Evolutionary conservation across 2,329 filamentous ascomycete genomes (phyloP), one percentile per base, ranked within the genome.

Genomic region (Tolypocladium amazonense): DNA sequence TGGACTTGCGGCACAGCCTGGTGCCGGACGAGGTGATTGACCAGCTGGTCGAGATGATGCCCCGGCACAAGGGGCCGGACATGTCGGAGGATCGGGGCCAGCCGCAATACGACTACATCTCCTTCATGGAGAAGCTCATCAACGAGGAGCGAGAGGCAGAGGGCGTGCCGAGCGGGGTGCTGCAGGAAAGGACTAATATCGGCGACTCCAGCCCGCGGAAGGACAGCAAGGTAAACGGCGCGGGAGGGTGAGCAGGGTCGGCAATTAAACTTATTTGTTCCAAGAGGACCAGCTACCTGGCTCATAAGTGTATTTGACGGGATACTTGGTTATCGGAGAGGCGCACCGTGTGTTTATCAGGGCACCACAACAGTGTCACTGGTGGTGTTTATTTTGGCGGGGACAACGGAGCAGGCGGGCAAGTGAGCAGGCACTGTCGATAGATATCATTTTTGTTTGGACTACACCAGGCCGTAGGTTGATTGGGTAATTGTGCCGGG

Each of bases 11-110:
- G 61, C 94, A 99, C 75, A 94, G 89, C 50, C 83, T 99, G 45
- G 95, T 99, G 43, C 94, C 94, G 0, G 94, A 99, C 70, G 93
- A 97, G 70, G 89, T 99, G 64, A 97, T 99, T 69, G 92, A 97
- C 63, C 90, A 96, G 73, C 81, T 99, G 56, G 81, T 94, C 58
- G 83, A 89, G 68, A 90, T 90, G 57, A 96, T 99, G 82, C 94
- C 94, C 0, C 71, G 78, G 58, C 92, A 97, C 72, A 84, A 81
- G 57, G 94, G 93, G 0, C 91, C 92, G 2, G 92, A 97, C 73
- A 82, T 93, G 74, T 85, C 90, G 60, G 86, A 91, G 69, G 94
- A 97, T 72, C 81, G 92, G 59, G 88, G 92, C 57, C 76, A 90
- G 70, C 84, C 89, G 43, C 95, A 97, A 75, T 99, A 88, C 73